These are phyloP conservation scores for Geotrichum ghanense DNA, from an alignment of 805 yeast genomes.

Conservation along the genomic window DNA sequence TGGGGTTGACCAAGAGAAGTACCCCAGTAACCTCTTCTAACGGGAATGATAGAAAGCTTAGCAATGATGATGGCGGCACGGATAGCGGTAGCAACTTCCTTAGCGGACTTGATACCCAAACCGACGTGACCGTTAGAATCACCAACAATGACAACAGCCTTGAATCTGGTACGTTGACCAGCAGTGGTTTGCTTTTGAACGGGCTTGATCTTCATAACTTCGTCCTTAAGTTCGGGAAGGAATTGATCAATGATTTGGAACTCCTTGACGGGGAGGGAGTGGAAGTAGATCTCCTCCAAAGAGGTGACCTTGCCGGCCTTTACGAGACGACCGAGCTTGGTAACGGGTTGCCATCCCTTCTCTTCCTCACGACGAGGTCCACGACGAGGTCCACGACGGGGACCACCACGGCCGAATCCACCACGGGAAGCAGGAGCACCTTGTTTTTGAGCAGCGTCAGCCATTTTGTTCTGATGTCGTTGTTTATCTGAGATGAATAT, in stretches of 20 bases:
- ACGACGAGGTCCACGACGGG: conserved; percentile 51
- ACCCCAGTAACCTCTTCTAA: conserved; percentile 99
- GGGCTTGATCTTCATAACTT: conserved; percentile 99
- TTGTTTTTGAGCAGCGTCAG: conserved; percentile 20
- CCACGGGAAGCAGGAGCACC: conserved; percentile 22
- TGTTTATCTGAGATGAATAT: too few relatives aligned
- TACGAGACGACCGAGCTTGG: conserved; percentile 99
- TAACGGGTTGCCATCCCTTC: conserved; percentile 99
- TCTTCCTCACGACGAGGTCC: conserved; percentile 83
- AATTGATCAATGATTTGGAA: conserved; percentile 96
- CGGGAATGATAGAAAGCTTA: conserved; percentile 96
- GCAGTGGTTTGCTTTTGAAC: conserved; percentile 99
- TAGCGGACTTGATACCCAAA: conserved; percentile 99
- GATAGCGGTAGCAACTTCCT: conserved; percentile 99
- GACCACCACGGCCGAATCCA: conserved; percentile 34
- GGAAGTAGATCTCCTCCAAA: conserved; percentile 97
- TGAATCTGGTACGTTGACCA: conserved; percentile 99
- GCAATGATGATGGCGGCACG: conserved; percentile 99
- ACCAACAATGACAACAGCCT: conserved; percentile 99
- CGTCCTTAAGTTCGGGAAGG: conserved; percentile 92
- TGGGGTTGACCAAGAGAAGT: conserved; percentile 99
- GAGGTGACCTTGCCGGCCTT: conserved; percentile 96
- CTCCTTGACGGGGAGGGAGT: conserved; percentile 99
- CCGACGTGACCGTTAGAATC: conserved; percentile 99
- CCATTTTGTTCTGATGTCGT: conserved; percentile 14